Percentiles rank a stretch among this genome's conserved stretches.
These are phyloP conservation scores for Orbilia javanica DNA, from an alignment of 2,329 filamentous ascomycete species.

Conservation along the genomic window DNA sequence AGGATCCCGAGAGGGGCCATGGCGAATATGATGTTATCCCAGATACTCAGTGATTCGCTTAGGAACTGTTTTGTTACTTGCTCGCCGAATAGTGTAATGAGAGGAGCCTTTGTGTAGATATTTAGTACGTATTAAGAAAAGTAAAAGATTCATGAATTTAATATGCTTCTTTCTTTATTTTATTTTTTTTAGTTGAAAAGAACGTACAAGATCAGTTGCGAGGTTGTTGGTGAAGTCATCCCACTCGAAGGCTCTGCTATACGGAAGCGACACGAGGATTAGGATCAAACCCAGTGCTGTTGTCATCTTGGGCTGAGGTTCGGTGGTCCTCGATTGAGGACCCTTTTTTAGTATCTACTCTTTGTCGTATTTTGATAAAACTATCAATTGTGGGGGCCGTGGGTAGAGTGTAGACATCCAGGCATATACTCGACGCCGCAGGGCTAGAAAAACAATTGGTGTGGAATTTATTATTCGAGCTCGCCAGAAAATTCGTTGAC, in stretches of 20 bases:
- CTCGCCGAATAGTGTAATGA: constrained; percentile 63
- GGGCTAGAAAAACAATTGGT: too few species aligned
- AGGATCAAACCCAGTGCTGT: not conserved
- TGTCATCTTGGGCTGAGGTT: not conserved
- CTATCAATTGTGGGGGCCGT: too few species aligned
- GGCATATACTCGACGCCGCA: too few species aligned
- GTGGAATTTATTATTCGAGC: too few species aligned
- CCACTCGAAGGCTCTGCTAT: not conserved
- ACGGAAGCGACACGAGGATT: not conserved
- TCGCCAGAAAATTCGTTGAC: too few species aligned
- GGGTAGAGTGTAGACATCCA: too few species aligned
- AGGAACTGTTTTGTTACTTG: constrained; percentile 64
- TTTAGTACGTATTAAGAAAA: not conserved
- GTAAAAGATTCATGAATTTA: too few species aligned
- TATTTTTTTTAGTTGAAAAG: too few species aligned
- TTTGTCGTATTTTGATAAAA: too few species aligned
- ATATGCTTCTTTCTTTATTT: too few species aligned
- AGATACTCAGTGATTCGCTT: constrained; percentile 59
- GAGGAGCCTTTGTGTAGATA: constrained; percentile 28
- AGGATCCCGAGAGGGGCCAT: constrained; percentile 63
- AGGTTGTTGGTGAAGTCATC: constrained; percentile 32
- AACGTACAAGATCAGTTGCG: constrained; percentile 31
- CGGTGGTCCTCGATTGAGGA: too few species aligned
- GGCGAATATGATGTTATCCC: constrained; percentile 59
- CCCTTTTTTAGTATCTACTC: too few species aligned